Percentiles rank a stretch among this genome's conserved stretches.
phyloP scores from a whole-genome alignment of 345 rosid species.

The Eucalyptus decipiens region DNA sequence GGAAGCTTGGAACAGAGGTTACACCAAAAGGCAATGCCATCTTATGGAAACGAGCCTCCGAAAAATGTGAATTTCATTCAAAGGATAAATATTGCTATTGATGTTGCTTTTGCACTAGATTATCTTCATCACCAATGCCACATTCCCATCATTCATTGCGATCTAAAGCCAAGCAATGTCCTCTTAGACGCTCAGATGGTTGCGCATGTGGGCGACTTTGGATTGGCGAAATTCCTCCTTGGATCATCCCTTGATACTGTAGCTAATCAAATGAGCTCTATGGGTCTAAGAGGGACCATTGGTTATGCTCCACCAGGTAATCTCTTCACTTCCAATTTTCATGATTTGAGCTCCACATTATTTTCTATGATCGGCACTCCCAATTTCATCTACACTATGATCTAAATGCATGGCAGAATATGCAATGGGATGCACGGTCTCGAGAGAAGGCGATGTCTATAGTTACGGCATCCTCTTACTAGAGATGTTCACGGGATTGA shows the following conservation, averaged over 20 bases:
- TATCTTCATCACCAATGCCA: neutral
- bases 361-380: neutral
- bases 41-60: neutral
- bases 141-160: neutral
- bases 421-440: neutral
- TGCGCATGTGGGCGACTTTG: neutral
- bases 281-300: neutral
- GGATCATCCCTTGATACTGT: neutral
- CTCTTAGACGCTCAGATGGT: neutral
- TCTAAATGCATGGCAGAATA: neutral
- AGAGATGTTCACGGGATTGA: neutral
- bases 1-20: constrained; percentile 2
- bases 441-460: neutral
- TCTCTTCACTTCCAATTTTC: neutral
- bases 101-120: neutral
- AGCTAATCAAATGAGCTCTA: neutral
- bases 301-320: neutral
- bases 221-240: neutral
- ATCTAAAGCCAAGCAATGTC: neutral
- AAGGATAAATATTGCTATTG: neutral
- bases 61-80: neutral
- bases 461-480: neutral
- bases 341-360: neutral
- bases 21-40: neutral
- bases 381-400: neutral